Base-by-base conservation (phyloP, 495 filamentous ascomycete genomes). In the Daldinia caldariorum region DNA sequence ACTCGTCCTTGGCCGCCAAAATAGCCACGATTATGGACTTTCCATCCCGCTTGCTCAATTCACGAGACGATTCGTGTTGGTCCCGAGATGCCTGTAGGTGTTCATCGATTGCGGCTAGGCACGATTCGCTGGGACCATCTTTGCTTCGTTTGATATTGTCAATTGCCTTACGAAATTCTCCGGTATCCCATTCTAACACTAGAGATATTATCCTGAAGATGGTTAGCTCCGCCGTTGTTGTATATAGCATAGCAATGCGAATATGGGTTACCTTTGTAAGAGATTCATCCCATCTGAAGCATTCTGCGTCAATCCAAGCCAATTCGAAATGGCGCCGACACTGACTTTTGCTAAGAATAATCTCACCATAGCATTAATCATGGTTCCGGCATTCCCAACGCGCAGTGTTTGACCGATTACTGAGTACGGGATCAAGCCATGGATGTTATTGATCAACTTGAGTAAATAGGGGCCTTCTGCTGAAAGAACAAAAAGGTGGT, bases 221-320 rank as follows among this genome's bases (percentile, higher is more conserved):
- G 18, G 66, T 74, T 20, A 76, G 63, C 12, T 20, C 20, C 10
- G 32, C 9, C 8, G 0, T 2, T 37, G 14, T 1, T 32, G 1
- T 18, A 37, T 37, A 0, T 37, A 8, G 10, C 9, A 0, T 37
- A 8, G 10, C 9, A 12, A 31, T 41, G 6, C 8, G 6, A 22
- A 32, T 35, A 13, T n/a, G 70, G 77, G 14, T 76, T 76, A 86
- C 86, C 85, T 81, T 74, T 91, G 89, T 55, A 91, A 73, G 35
- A 91, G 60, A 70, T 91, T 91, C 89, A 90, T 89, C 64, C 89
- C 89, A 59, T 90, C 86, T 64, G 90, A 83, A 7, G 84, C 82
- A 18, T 82, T 83, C 34, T 84, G 79, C 0, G 85, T 90, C 31
- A 86, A 53, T 0, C 89, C 89, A 50, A 91, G 79, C 89, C 89